A percentile compares a stretch with the other conserved stretches of the same genome.
Evolutionary conservation across 495 filamentous ascomycete genomes (phyloP).

Genomic region (Cudoniella acicularis): DNA sequence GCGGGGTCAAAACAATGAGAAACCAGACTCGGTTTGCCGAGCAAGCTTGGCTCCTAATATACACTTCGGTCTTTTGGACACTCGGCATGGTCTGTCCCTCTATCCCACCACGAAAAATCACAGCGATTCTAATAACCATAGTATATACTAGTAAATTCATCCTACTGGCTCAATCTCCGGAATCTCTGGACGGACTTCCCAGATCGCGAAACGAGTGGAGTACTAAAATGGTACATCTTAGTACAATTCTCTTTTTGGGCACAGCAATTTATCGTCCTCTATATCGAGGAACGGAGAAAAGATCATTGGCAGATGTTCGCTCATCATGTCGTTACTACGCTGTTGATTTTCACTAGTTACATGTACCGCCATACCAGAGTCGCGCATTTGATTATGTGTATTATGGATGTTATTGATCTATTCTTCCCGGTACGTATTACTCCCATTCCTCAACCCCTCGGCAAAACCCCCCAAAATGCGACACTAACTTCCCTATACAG

Average conservation of each 20-base stretch:
- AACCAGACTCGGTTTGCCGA: slow-evolving; percentile 79
- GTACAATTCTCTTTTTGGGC: slow-evolving; percentile 90
- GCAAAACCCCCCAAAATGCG: background rate
- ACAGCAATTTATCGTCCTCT: slow-evolving; percentile 89
- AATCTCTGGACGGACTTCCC: slow-evolving; percentile 87
- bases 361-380: slow-evolving; percentile 79
- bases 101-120: background rate
- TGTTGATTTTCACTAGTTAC: slow-evolving; percentile 75
- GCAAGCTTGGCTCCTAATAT: slow-evolving; percentile 85
- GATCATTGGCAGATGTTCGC: slow-evolving; percentile 95
- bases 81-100: slow-evolving; percentile 71
- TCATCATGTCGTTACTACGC: slow-evolving; percentile 87
- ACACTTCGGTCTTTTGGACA: slow-evolving; percentile 74
- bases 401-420: slow-evolving; percentile 94
- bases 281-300: slow-evolving; percentile 90
- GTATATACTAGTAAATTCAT: slow-evolving; percentile 77
- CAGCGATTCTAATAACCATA: slow-evolving; percentile 32
- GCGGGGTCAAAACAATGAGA: slow-evolving; percentile 70
- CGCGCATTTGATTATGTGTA: slow-evolving; percentile 80
- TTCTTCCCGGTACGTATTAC: slow-evolving; percentile 84
- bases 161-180: slow-evolving; percentile 71
- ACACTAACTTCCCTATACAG: slow-evolving; percentile 38
- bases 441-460: too few relatives aligned
- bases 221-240: slow-evolving; percentile 88
- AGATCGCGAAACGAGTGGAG: slow-evolving; percentile 60